Evolutionary conservation across 2,329 filamentous ascomycete genomes (phyloP).

Genomic region (Diaporthe vaccinii): DNA sequence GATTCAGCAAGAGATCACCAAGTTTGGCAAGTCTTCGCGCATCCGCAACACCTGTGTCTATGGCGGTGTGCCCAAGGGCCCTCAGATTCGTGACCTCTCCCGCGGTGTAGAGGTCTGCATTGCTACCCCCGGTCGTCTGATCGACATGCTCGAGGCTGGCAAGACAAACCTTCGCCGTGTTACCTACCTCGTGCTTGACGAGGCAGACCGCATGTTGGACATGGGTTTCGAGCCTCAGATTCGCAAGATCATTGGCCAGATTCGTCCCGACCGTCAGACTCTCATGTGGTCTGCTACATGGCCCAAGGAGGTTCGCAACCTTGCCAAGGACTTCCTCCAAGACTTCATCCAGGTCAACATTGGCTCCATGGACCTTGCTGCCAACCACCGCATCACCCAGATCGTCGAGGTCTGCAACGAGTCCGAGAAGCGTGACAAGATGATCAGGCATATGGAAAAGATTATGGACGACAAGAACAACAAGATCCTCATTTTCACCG

Average conservation of each 20-base stretch:
- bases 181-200: conserved; percentile 97
- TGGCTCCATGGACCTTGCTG: conserved; percentile 93
- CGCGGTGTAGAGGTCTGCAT: conserved; percentile 99
- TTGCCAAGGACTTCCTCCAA: conserved; percentile 90
- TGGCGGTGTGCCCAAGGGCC: conserved; percentile 97
- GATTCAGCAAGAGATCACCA: conserved; percentile 98
- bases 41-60: conserved; percentile 99
- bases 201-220: conserved; percentile 99
- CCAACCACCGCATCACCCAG: conserved; percentile 98
- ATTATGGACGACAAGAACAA: conserved; percentile 97
- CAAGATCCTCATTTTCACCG: conserved; percentile 96
- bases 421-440: conserved; percentile 96
- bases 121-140: conserved; percentile 95
- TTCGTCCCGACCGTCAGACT: conserved; percentile 97
- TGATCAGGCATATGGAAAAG: conserved; percentile 98
- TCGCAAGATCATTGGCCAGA: conserved; percentile 97
- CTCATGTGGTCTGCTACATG: conserved; percentile 99
- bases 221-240: conserved; percentile 99
- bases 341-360: conserved; percentile 99
- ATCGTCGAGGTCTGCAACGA: conserved; percentile 96
- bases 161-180: conserved; percentile 98
- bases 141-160: conserved; percentile 98
- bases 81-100: conserved; percentile 94
- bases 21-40: conserved; percentile 97
- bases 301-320: conserved; percentile 97